These are phyloP conservation scores for Barnettozyma sp. DNA, from an alignment of 805 yeast genomes.

Conservation along the genomic window DNA sequence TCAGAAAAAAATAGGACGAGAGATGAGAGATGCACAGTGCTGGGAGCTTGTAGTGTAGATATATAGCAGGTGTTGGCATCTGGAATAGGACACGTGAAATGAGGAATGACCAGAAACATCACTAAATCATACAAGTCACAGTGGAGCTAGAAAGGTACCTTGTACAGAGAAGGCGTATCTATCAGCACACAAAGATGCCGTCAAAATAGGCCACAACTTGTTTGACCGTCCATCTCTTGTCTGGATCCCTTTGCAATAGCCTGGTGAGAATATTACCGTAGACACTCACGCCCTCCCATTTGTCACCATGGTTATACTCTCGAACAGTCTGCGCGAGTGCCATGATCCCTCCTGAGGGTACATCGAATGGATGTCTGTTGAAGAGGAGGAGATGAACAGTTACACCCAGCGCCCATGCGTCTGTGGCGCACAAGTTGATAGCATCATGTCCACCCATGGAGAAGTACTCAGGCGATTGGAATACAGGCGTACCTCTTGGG, in stretches of 20 bases:
- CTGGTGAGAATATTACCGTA: neutral
- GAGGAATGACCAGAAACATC: too few species aligned
- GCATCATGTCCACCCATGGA: neutral
- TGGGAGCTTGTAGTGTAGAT: too few species aligned
- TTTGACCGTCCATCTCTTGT: slow-evolving; percentile 1
- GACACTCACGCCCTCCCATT: neutral
- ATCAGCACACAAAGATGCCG: neutral
- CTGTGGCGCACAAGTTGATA: slow-evolving; percentile 7
- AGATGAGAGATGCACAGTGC: too few species aligned
- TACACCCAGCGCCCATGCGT: slow-evolving; percentile 13
- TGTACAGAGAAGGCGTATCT: too few species aligned
- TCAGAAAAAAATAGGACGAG: too few species aligned
- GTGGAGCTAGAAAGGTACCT: too few species aligned
- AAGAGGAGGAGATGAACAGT: slow-evolving; percentile 7
- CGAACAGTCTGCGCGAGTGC: slow-evolving; percentile 1
- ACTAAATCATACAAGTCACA: too few species aligned
- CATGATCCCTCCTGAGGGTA: neutral
- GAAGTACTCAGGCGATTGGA: slow-evolving; percentile 10
- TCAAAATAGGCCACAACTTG: slow-evolving; percentile 2
- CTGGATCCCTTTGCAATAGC: slow-evolving; percentile 2
- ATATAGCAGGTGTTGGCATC: too few species aligned
- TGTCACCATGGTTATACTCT: neutral
- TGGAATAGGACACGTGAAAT: too few species aligned
- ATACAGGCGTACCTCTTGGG: slow-evolving; percentile 11
- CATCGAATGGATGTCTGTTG: slow-evolving; percentile 5